phyloP scores from a whole-genome alignment of 192 early-diverging fungal species.

The Chytriomyces sp. region DNA sequence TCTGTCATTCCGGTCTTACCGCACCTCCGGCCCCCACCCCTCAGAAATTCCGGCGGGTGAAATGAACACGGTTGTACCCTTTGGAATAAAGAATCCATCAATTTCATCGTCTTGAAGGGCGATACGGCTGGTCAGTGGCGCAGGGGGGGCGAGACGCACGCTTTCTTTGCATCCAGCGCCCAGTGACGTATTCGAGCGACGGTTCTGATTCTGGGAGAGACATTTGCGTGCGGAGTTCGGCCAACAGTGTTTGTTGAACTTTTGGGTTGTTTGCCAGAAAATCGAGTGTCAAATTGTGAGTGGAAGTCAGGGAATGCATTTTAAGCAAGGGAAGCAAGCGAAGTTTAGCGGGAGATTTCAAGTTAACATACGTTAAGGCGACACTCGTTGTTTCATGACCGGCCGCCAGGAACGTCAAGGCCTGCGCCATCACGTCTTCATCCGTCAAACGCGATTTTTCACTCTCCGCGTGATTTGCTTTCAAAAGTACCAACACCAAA shows the following conservation, averaged over 20 bases:
- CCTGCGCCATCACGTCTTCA: slow-evolving; percentile 17
- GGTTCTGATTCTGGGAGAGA: background rate
- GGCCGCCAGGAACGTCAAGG: slow-evolving; percentile 3
- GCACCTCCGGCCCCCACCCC: too few relatives aligned
- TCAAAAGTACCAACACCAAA: slow-evolving; percentile 7
- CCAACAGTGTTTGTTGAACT: slow-evolving; percentile 9
- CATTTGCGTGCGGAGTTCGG: slow-evolving; percentile 1
- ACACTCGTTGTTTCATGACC: slow-evolving; percentile 20
- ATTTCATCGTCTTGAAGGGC: slow-evolving; percentile 7
- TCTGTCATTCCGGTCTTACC: slow-evolving; percentile 18
- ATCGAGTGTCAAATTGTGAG: slow-evolving; percentile 10
- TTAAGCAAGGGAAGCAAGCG: too few relatives aligned
- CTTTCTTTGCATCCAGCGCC: slow-evolving; percentile 15
- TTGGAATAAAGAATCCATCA: slow-evolving; percentile 18
- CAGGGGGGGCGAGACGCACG: slow-evolving; percentile 10
- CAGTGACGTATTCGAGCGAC: slow-evolving; percentile 7
- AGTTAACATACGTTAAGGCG: slow-evolving; percentile 2
- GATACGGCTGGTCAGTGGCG: slow-evolving; percentile 6
- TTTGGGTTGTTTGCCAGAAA: slow-evolving; percentile 17
- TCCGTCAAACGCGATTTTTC: background rate
- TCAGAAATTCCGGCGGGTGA: too few relatives aligned
- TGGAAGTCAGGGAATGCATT: too few relatives aligned
- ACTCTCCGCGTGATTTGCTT: slow-evolving; percentile 8
- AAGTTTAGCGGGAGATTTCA: too few relatives aligned
- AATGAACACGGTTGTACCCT: slow-evolving; percentile 11